Percentiles rank a stretch among this genome's conserved stretches.
phyloP scores from a whole-genome alignment of 305 asterid genomes.

The Withania somnifera region DNA sequence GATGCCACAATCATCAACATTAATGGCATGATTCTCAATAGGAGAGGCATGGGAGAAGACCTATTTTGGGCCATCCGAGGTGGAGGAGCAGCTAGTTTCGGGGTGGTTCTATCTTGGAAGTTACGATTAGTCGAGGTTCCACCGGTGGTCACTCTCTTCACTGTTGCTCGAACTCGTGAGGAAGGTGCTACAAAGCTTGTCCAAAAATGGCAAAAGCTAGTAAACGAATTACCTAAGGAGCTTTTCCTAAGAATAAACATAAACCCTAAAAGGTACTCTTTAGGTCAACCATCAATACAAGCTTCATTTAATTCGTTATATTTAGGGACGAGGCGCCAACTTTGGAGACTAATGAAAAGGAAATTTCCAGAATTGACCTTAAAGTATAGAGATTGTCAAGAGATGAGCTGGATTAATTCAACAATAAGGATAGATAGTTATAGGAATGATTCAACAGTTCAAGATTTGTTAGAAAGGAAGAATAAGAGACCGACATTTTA shows the following conservation, averaged over 20 bases:
- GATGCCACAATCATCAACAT: constrained; percentile 15
- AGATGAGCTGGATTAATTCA: constrained; percentile 16
- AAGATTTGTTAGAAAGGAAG: constrained; percentile 9
- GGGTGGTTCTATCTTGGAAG: constrained; percentile 20
- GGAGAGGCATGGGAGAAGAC: constrained; percentile 21
- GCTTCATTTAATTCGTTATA: constrained; percentile 8
- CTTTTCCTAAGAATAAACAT: constrained; percentile 15
- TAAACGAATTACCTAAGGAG: constrained; percentile 11
- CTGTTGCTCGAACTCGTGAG: constrained; percentile 7
- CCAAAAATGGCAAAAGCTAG: constrained; percentile 13
- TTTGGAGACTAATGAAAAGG: constrained; percentile 3
- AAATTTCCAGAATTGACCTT: constrained; percentile 11
- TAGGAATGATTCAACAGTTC: neutral
- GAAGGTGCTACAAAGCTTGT: constrained; percentile 19
- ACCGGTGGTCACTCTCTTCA: constrained; percentile 13
- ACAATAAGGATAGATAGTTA: constrained; percentile 7
- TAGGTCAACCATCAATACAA: constrained; percentile 4
- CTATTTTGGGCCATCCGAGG: constrained; percentile 29
- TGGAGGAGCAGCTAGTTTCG: constrained; percentile 30
- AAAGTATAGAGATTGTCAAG: constrained; percentile 7
- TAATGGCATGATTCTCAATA: constrained; percentile 11
- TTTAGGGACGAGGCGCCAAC: constrained; percentile 1
- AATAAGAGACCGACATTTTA: neutral
- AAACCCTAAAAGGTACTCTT: neutral
- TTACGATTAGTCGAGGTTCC: constrained; percentile 19